Evolutionary conservation across 441 rosid species (phyloP).

Genomic region (Gossypium laxum): DNA sequence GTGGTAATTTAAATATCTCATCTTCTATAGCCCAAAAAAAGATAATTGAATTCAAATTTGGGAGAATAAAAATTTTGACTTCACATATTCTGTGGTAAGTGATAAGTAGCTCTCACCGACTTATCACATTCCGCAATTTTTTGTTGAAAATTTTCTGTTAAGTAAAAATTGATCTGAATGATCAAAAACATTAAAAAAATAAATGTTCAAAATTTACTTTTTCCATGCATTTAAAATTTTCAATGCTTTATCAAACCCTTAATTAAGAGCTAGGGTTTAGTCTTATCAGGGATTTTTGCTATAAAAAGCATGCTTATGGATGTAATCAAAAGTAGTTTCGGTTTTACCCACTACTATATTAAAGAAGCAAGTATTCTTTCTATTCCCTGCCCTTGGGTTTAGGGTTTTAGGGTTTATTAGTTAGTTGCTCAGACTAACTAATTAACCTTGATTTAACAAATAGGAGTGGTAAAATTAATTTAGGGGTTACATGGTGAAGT

Average conservation of each 20-base stretch:
- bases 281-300: not conserved
- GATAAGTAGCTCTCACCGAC: not conserved
- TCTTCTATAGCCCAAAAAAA: not conserved
- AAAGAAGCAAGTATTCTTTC: not conserved
- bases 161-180: not conserved
- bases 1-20: not conserved
- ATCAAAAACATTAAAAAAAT: not conserved
- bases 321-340: not conserved
- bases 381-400: not conserved
- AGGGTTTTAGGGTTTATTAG: no score
- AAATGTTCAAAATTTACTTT: not conserved
- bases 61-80: not conserved
- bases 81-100: not conserved
- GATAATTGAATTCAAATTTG: not conserved
- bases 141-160: not conserved
- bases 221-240: not conserved
- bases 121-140: not conserved
- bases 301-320: not conserved
- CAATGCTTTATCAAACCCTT: not conserved
- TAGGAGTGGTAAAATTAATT: not conserved
- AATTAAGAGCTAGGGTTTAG: not conserved
- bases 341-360: not conserved
- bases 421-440: no score
- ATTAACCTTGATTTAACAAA: not conserved
- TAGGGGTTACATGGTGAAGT: not conserved